These are phyloP conservation scores for Globisporangium canariense DNA, from an alignment of 352 stramenopile species.

Conservation along the genomic window DNA sequence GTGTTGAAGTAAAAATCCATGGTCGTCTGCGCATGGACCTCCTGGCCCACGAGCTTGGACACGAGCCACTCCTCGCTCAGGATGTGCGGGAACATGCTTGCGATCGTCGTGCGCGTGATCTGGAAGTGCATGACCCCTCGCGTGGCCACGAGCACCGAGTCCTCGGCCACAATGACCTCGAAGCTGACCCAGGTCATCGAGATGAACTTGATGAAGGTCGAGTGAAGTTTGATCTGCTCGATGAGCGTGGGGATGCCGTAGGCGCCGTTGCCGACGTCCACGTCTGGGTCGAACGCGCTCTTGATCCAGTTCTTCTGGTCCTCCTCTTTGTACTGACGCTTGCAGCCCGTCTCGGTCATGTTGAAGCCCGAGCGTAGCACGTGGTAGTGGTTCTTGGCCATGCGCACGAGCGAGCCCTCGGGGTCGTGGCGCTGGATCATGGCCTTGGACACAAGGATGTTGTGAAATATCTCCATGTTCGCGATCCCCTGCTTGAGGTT, in stretches of 20 bases:
- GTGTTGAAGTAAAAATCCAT: slow-evolving; percentile 24
- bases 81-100: slow-evolving; percentile 26
- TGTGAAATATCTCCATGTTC: slow-evolving; percentile 19
- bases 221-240: slow-evolving; percentile 30
- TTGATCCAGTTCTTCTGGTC: slow-evolving; percentile 21
- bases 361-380: slow-evolving; percentile 21
- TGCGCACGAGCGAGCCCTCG: slow-evolving; percentile 24
- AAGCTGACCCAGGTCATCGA: slow-evolving; percentile 19
- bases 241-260: slow-evolving; percentile 25
- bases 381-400: slow-evolving; percentile 22
- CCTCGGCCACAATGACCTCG: slow-evolving; percentile 20
- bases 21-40: slow-evolving; percentile 13
- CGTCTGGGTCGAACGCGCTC: slow-evolving; percentile 20
- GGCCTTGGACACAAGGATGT: slow-evolving; percentile 21
- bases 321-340: slow-evolving; percentile 8
- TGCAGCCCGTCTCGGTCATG: slow-evolving; percentile 4
- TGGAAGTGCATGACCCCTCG: slow-evolving; percentile 24
- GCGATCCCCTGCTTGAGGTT: slow-evolving; percentile 30
- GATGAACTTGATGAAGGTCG: slow-evolving; percentile 24
- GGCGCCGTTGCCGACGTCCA: slow-evolving; percentile 22
- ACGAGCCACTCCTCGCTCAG: slow-evolving; percentile 22
- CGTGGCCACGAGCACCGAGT: slow-evolving; percentile 21
- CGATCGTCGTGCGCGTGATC: slow-evolving; percentile 28
- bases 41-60: slow-evolving; percentile 24
- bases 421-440: slow-evolving; percentile 18